Evolutionary conservation across 2,329 filamentous ascomycete species (phyloP), one percentile per base, ranked within the genome.

Genomic region (Ophiocordyceps robertsii): DNA sequence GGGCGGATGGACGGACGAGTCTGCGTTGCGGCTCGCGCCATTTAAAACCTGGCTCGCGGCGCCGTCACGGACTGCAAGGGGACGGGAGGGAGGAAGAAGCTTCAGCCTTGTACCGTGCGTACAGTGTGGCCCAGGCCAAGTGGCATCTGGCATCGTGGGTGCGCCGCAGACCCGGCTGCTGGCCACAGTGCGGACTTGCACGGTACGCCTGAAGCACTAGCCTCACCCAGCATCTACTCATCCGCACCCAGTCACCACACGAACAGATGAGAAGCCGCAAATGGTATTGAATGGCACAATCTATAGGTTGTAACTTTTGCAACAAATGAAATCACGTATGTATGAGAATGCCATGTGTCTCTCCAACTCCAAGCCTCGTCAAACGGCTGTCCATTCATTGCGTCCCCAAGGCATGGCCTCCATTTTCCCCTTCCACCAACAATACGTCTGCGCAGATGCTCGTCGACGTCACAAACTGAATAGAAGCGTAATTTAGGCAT

Each of bases 71-170:
- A 12, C 40, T 36, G 40, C 40, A 42, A 44, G 43, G 24, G 24
- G 3, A 19, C 19, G 40, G 43, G 32, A 45, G 16, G 17, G 39
- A 41, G 31, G 39, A 24, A 32, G 33, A 30, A 41, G 40, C 40
- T 41, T 41, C 32, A 29, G 40, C 40, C 24, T 6, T n/a, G 13
- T 16, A 19, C 19, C 19, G 19, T 36, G 33, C 10, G 33, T 19
- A 36, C 33, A 36, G 33, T 36, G 33, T 17, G 33, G 33, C 14
- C 16, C 3, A 36, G 33, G 24, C 16, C 33, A 36, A n/a, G 33
- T 36, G 16, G 16, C 33, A 36, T 35, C 14, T n/a, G n/a, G n/a
- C n/a, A n/a, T n/a, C n/a, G n/a, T n/a, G n/a, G n/a, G 14, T 7
- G n/a, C 11, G 14, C 5, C 30, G 30, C 30, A 32, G 5, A 32